A percentile compares a stretch with the other conserved stretches of the same genome.
These are phyloP conservation scores for Trichoderma reesei DNA, from an alignment of 495 filamentous ascomycete species.

Conservation along the genomic window DNA sequence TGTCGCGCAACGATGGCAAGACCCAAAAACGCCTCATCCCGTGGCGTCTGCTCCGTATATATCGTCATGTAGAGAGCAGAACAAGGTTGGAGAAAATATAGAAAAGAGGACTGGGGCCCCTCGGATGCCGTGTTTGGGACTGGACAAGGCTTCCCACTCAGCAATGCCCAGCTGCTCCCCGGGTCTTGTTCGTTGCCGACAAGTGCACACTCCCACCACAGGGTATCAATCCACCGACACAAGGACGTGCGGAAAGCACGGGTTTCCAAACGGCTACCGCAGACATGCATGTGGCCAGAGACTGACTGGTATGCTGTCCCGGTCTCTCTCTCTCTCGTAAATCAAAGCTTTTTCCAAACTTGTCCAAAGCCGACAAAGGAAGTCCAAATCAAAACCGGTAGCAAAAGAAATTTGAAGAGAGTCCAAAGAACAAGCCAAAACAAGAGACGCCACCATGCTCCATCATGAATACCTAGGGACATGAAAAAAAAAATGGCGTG, in stretches of 20 bases:
- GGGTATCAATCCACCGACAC: slow-evolving; percentile 8
- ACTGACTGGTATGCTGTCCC: background rate
- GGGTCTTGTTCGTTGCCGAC: slow-evolving; percentile 5
- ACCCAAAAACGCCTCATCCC: slow-evolving; percentile 5
- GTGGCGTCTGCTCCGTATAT: slow-evolving; percentile 1
- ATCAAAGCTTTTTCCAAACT: slow-evolving; percentile 2
- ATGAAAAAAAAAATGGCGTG: background rate
- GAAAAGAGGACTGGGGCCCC: background rate
- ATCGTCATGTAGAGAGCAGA: background rate
- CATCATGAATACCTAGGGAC: slow-evolving; percentile 7
- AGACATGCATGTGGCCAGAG: background rate
- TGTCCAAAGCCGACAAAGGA: background rate
- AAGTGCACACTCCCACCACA: background rate
- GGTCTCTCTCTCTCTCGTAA: background rate
- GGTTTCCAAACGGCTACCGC: background rate
- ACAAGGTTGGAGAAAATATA: background rate
- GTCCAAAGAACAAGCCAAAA: background rate
- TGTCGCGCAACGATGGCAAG: slow-evolving; percentile 2
- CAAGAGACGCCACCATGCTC: slow-evolving; percentile 11
- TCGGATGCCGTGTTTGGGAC: background rate
- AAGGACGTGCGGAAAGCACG: background rate
- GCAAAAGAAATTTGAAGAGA: background rate
- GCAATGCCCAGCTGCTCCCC: background rate
- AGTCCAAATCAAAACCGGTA: background rate
- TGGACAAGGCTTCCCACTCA: background rate